Base-by-base conservation (phyloP, 2,329 filamentous ascomycete genomes). In the Nigrograna mackinnonii region DNA sequence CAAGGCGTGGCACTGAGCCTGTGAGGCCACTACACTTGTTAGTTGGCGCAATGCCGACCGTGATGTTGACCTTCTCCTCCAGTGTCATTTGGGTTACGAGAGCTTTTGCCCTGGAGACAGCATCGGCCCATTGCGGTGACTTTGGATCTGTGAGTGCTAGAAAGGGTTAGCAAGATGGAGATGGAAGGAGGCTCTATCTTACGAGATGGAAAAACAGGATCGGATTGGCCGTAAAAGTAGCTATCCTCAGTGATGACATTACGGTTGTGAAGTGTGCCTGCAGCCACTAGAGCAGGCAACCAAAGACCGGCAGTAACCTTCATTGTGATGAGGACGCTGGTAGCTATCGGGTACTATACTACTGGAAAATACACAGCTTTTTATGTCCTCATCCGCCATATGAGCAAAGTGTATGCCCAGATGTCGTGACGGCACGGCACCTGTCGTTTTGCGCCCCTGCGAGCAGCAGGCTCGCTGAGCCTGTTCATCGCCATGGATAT, bases 1-100 rank as follows among this genome's bases (percentile, higher is more conserved):
- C 64, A 7, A 73, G 55, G 6, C 69, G 54, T 22, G 62, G 58
- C 28, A 72, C 66, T 35, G 57, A 56, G 46, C 64, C 64, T 37
- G 66, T 68, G 52, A 68, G 61, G 5, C 35, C 52, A 44, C 39
- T 50, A 57, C 24, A 46, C 35, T 60, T 59, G 16, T 62, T 63
- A 22, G 54, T 53, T 9, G 9, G 24, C n/a, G 9, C 9, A 9
- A 28, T n/a, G 41, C 63, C 61, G 18, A 58, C 57, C 20, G 63
- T 62, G 20, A 59, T 52, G 49, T 65, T 69, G 17, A 66, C 53
- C 50, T 67, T 66, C 46, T 67, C 63, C 12, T 64, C 61, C 3
- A 59, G 35, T 5, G 60, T 60, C 19, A 67, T 52, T 36, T 66
- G 50, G 13, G 54, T 55, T 16, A 64, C 50, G 24, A 62, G 64